A percentile compares a stretch with the other conserved stretches of the same genome.
Evolutionary conservation across 495 filamentous ascomycete species (phyloP).

Genomic region (Aspergillus haitiensis): DNA sequence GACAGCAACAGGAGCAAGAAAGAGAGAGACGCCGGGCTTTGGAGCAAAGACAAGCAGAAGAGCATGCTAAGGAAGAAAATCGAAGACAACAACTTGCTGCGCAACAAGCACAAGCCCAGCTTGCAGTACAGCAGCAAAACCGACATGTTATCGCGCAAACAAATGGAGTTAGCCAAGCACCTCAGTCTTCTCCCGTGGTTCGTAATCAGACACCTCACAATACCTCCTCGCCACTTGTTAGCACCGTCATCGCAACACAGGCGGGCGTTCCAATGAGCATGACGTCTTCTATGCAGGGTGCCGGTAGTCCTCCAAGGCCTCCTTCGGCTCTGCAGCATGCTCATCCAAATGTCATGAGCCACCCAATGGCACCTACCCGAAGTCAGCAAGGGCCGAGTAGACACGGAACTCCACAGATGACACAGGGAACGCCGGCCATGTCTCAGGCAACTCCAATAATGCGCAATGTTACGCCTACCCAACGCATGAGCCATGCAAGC

Average conservation of each 20-base stretch:
- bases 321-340: conserved; percentile 74
- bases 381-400: conserved; percentile 78
- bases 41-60: conserved; percentile 50
- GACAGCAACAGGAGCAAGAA: conserved; percentile 51
- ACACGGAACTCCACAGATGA: conserved; percentile 79
- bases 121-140: conserved; percentile 49
- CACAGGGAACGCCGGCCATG: conserved; percentile 76
- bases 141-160: conserved; percentile 51
- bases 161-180: conserved; percentile 64
- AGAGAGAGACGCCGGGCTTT: conserved; percentile 42
- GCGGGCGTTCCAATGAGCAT: conserved; percentile 73
- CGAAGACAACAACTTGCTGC: conserved; percentile 45
- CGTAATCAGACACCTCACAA: conserved; percentile 77
- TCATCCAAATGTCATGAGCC: conserved; percentile 63
- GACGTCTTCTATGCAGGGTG: conserved; percentile 70
- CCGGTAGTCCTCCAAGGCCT: conserved; percentile 74
- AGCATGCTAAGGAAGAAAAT: conserved; percentile 49
- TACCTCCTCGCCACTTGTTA: conserved; percentile 73
- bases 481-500: conserved; percentile 71
- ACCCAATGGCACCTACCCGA: conserved; percentile 71
- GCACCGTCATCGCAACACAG: conserved; percentile 50
- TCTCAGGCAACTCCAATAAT: conserved; percentile 68
- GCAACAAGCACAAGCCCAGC: conserved; percentile 54
- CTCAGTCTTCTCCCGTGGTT: conserved; percentile 75
- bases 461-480: conserved; percentile 67